Evolutionary conservation across 129 eudicot genomes (phyloP), one percentile per base, ranked within the genome.

Genomic region (Centella asiatica): DNA sequence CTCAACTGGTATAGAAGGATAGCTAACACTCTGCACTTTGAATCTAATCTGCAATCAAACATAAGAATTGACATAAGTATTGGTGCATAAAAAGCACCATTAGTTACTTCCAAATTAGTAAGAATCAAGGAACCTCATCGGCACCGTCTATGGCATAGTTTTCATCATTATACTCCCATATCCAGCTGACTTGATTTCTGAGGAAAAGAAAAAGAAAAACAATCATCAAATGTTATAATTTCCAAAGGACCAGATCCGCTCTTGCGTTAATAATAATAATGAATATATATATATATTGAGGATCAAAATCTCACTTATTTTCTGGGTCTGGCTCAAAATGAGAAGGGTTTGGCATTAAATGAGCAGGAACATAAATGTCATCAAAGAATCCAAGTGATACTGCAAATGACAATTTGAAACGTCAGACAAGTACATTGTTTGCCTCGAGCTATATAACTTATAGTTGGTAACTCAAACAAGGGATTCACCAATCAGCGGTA

Each of bases 301-400:
- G 3, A 26, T 53, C 17, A 48, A 44, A 60, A 59, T 65, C 95
- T 87, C 67, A 84, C 98, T 72, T 76, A 24, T 66, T 57, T 44
- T 36, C 85, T 46, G 71, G 62, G 68, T 69, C 94, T 39, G 83
- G 76, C 77, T 77, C 81, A 29, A 65, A 60, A 68, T 40, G 57
- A 28, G 80, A 77, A 31, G 94, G 90, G 45, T 71, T 37, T 24
- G 86, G 83, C 84, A 93, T 56, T 33, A 80, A 74, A 66, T 77
- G 77, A 34, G 48, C 76, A 27, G 99, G 99, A 58, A 93, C 72
- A 72, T 87, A 82, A 23, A 93, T 85, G 80, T 93, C 99, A 6
- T 84, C 95, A 57, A 93, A 93, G 69, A 93, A 93, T 70, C 99
- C 99, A 67, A 93, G 83, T 22, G 99, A 77, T 71, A 93, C 99